Conservation (phyloP, 2,329 filamentous ascomycete genomes). For the Trichophyton schoenleinii region DNA sequence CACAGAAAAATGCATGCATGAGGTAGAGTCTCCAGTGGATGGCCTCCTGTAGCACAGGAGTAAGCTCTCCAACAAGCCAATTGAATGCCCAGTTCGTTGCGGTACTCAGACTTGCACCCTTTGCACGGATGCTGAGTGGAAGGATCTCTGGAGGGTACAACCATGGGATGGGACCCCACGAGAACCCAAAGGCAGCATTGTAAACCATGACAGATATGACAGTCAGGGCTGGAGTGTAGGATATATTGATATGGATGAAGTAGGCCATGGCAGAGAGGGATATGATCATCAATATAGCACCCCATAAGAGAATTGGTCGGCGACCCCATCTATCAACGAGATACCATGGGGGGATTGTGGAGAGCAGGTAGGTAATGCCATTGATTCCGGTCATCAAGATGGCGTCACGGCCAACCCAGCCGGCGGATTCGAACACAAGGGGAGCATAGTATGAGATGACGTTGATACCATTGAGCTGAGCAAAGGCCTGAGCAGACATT, state of each 20-base stretch:
- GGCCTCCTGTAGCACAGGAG: constrained; percentile 77
- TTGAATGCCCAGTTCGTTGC: constrained; percentile 98
- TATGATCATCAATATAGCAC: constrained; percentile 77
- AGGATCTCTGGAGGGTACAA: constrained; percentile 98
- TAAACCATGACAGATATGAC: constrained; percentile 97
- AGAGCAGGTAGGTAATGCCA: constrained; percentile 76
- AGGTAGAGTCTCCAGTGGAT: constrained; percentile 93
- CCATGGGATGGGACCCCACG: constrained; percentile 98
- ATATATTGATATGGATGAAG: constrained; percentile 79
- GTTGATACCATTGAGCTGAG: constrained; percentile 97
- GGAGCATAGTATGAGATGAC: constrained; percentile 99
- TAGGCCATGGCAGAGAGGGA: constrained; percentile 85
- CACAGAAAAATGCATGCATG: constrained; percentile 93
- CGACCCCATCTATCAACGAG: constrained; percentile 86
- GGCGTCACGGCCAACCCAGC: constrained; percentile 83
- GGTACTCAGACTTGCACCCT: constrained; percentile 90
- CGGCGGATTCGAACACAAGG: constrained; percentile 88
- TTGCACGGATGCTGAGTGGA: constrained; percentile 88
- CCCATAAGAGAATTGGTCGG: constrained; percentile 75
- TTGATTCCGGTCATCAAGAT: constrained; percentile 98
- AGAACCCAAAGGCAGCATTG: constrained; percentile 91
- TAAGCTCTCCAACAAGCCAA: constrained; percentile 92
- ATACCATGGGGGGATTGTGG: constrained; percentile 94
- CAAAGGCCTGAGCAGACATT: constrained; percentile 93
- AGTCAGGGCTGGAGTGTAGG: constrained; percentile 65